Evolutionary conservation across 2,329 filamentous ascomycete species (phyloP).

Genomic region (Sporothrix luriei): DNA sequence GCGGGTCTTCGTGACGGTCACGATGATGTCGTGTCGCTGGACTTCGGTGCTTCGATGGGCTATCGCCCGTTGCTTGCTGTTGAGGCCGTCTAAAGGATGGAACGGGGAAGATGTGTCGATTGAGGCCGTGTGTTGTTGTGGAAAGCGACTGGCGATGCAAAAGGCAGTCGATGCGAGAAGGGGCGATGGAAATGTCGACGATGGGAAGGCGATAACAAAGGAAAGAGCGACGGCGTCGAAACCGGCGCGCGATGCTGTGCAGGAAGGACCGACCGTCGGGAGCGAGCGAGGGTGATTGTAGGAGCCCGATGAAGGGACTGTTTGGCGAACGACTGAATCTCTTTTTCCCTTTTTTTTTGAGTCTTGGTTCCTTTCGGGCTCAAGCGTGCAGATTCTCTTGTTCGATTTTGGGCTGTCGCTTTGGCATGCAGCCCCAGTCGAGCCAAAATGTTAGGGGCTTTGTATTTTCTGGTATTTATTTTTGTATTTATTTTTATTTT

Average conservation of each 20-base stretch:
- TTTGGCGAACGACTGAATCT: slow-evolving; percentile 32
- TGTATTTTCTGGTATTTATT: slow-evolving; percentile 31
- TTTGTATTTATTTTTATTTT: slow-evolving; percentile 32
- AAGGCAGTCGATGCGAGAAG: slow-evolving; percentile 26
- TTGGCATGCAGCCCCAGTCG: slow-evolving; percentile 29
- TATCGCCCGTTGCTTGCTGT: neutral
- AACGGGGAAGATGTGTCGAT: neutral
- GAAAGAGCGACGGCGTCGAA: slow-evolving; percentile 27
- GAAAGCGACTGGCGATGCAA: slow-evolving; percentile 22
- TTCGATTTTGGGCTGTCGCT: slow-evolving; percentile 18
- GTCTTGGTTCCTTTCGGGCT: slow-evolving; percentile 15
- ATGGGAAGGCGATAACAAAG: slow-evolving; percentile 19
- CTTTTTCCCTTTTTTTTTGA: slow-evolving; percentile 10
- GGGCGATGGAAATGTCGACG: slow-evolving; percentile 24
- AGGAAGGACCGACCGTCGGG: slow-evolving; percentile 10
- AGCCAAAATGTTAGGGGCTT: slow-evolving; percentile 22
- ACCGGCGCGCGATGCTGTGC: slow-evolving; percentile 13
- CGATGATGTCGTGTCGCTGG: neutral
- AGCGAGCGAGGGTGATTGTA: slow-evolving; percentile 24
- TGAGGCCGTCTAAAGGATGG: neutral
- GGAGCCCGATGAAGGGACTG: slow-evolving; percentile 16
- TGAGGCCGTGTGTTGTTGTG: slow-evolving; percentile 18
- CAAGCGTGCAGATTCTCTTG: slow-evolving; percentile 20
- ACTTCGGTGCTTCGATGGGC: neutral
- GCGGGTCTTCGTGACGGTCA: neutral